Evolutionary conservation across 2,329 filamentous ascomycete species (phyloP).

Genomic region (Diaporthe sp.): DNA sequence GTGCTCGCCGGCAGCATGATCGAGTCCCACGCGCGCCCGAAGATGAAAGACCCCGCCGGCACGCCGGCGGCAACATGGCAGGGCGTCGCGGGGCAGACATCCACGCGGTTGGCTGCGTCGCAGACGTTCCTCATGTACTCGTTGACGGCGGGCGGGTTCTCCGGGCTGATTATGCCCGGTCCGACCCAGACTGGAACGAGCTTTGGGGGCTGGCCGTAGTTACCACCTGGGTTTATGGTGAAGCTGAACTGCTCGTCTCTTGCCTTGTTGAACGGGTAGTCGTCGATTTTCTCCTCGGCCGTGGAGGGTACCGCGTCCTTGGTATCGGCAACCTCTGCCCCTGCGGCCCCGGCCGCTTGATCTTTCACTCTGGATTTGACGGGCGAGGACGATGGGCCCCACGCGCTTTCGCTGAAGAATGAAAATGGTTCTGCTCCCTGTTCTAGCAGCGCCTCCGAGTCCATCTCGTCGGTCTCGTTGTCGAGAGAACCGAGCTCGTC

Average conservation of each 20-base stretch:
- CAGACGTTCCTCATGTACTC: conserved; percentile 64
- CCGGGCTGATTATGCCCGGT: conserved; percentile 47
- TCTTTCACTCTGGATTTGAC: conserved; percentile 25
- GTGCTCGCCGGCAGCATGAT: conserved; percentile 56
- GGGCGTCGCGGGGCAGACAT: conserved; percentile 62
- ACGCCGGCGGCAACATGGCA: conserved; percentile 65
- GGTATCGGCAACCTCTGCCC: neutral
- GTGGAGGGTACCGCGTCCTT: neutral
- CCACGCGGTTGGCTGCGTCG: conserved; percentile 51
- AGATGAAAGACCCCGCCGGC: conserved; percentile 61
- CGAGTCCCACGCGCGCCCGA: conserved; percentile 66
- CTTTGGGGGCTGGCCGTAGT: conserved; percentile 24
- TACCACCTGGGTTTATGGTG: conserved; percentile 48
- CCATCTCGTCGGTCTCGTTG: conserved; percentile 52
- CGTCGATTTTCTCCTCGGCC: neutral
- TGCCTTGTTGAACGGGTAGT: conserved; percentile 24
- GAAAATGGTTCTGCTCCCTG: conserved; percentile 58
- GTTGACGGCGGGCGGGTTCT: conserved; percentile 55
- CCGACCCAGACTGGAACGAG: conserved; percentile 64
- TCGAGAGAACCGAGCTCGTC: conserved; percentile 51
- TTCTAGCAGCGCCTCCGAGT: conserved; percentile 60
- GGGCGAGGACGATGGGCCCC: conserved; percentile 44
- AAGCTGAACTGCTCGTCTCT: conserved; percentile 45
- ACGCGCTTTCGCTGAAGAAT: conserved; percentile 58
- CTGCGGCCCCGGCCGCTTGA: neutral